Conservation (phyloP, 306 rosid species). For the Cucumis sativus region DNA sequence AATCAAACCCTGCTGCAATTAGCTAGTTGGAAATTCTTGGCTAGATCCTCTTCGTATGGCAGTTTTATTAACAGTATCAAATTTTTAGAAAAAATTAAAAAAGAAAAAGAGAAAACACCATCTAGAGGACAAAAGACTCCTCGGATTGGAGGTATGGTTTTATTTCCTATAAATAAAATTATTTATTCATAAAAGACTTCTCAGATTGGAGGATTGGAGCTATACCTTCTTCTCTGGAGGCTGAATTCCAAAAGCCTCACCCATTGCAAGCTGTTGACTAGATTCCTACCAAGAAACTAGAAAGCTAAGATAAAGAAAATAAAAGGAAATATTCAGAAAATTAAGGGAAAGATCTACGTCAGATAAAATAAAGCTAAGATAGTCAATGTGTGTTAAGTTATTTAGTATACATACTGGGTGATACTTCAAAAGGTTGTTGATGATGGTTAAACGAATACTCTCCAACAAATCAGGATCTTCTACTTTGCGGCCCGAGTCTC, state of each 20-base stretch:
- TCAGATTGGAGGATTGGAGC: background rate
- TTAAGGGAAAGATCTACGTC: background rate
- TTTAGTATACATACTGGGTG: constrained; percentile 65
- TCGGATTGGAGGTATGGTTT: background rate
- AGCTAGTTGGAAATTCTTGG: background rate
- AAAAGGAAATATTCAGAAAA: constrained; percentile 5
- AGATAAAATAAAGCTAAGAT: background rate
- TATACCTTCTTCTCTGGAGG: constrained; percentile 80
- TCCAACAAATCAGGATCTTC: constrained; percentile 91
- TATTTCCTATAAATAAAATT: background rate
- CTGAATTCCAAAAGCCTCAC: constrained; percentile 90
- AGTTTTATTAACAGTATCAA: background rate
- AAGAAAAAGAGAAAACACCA: background rate
- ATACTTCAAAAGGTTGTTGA: constrained; percentile 77
- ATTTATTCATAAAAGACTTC: background rate
- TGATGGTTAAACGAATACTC: constrained; percentile 89
- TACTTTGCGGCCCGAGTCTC: constrained; percentile 92
- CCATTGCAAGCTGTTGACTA: constrained; percentile 80
- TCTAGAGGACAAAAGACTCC: background rate
- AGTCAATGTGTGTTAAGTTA: background rate
- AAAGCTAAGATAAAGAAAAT: constrained; percentile 2
- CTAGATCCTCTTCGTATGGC: background rate
- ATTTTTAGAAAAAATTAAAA: background rate
- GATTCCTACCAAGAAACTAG: constrained; percentile 48
- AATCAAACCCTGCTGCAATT: background rate